A percentile compares a stretch with the other conserved stretches of the same genome.
Evolutionary conservation across 352 stramenopile genomes (phyloP).

Genomic region (Phytophthora pluvialis): DNA sequence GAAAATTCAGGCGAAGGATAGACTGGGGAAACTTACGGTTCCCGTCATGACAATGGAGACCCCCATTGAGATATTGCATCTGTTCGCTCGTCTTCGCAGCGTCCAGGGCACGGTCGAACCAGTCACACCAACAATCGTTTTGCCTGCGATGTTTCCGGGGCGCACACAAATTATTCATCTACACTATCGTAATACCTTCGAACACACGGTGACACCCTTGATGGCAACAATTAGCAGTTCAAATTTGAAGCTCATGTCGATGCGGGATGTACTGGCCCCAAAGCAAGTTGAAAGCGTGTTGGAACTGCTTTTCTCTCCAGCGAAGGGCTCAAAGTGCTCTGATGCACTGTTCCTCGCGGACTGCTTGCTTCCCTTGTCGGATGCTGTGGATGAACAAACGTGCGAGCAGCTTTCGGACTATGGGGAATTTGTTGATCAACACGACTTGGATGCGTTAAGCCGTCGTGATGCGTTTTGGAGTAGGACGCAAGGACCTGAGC

Average conservation of each 20-base stretch:
- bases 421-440: slow-evolving; percentile 36
- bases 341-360: slow-evolving; percentile 42
- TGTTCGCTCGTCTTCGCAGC: slow-evolving; percentile 38
- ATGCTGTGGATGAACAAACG: slow-evolving; percentile 14
- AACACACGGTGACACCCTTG: slow-evolving; percentile 38
- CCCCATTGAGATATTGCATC: slow-evolving; percentile 44
- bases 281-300: slow-evolving; percentile 33
- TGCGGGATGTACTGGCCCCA: slow-evolving; percentile 20
- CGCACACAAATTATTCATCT: slow-evolving; percentile 38
- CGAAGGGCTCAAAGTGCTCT: slow-evolving; percentile 34
- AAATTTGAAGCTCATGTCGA: slow-evolving; percentile 32
- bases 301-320: slow-evolving; percentile 44
- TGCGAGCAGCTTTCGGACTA: slow-evolving; percentile 46
- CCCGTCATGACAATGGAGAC: slow-evolving; percentile 50
- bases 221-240: slow-evolving; percentile 21
- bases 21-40: slow-evolving; percentile 33
- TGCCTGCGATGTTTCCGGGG: slow-evolving; percentile 50
- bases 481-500: slow-evolving; percentile 1
- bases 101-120: slow-evolving; percentile 45
- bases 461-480: slow-evolving; percentile 45
- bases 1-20: slow-evolving; percentile 30
- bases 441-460: slow-evolving; percentile 43
- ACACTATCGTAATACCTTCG: slow-evolving; percentile 52
- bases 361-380: slow-evolving; percentile 38
- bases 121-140: slow-evolving; percentile 27